Percentiles rank a stretch among this genome's conserved stretches.
These are phyloP conservation scores for Multifurca ochricompacta DNA, from an alignment of 768 basidiomycete genomes.

Conservation along the genomic window DNA sequence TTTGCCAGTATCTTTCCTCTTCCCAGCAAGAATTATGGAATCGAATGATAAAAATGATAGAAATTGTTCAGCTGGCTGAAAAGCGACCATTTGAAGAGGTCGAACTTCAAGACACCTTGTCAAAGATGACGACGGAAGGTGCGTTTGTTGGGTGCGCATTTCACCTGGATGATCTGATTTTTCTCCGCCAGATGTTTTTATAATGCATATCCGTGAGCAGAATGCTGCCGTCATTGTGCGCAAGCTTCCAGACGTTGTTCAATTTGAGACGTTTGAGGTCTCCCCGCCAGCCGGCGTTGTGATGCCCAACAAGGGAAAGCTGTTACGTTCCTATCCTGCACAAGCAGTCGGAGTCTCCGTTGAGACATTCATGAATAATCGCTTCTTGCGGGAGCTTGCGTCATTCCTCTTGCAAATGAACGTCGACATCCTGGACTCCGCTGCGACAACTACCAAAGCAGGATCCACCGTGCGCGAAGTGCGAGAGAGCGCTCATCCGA, in stretches of 20 bases:
- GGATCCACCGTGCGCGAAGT: conserved; percentile 26
- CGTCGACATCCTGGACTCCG: conserved; percentile 28
- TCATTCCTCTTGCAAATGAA: conserved; percentile 34
- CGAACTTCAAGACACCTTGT: not conserved
- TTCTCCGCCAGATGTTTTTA: conserved; percentile 29
- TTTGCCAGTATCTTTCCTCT: not conserved
- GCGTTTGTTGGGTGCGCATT: not conserved
- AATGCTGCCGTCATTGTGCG: conserved; percentile 40
- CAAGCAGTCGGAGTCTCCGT: conserved; percentile 35
- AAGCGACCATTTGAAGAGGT: not conserved
- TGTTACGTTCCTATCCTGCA: conserved; percentile 40
- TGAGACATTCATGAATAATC: conserved; percentile 23
- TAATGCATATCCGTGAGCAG: conserved; percentile 36
- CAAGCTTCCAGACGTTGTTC: conserved; percentile 18
- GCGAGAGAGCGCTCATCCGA: conserved; percentile 36
- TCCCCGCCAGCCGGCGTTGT: conserved; percentile 32
- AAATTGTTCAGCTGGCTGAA: not conserved
- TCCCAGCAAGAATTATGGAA: not conserved
- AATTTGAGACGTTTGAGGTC: conserved; percentile 42
- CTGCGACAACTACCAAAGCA: conserved; percentile 31
- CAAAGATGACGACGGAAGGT: conserved; percentile 3
- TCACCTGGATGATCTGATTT: not conserved
- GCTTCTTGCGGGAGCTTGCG: conserved; percentile 31
- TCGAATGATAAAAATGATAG: conserved; percentile 10
- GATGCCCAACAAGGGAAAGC: conserved; percentile 35